Evolutionary conservation across 768 basidiomycete species (phyloP), one percentile per base, ranked within the genome.

Genomic region (Rhodotorula graminis): DNA sequence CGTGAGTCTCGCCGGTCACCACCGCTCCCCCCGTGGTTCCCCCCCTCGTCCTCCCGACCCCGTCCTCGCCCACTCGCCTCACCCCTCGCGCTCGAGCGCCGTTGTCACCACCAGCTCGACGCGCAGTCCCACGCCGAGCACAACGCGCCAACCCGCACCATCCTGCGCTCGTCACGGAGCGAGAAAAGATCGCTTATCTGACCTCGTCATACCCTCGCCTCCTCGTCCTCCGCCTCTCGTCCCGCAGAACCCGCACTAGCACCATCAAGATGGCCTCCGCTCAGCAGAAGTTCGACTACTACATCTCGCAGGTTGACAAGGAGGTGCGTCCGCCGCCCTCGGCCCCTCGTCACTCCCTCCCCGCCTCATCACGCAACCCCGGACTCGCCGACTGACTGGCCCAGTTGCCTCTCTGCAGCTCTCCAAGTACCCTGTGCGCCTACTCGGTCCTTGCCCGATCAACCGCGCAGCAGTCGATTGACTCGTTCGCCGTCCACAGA

Each of bases 231-330:
- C 16, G 21, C 1, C 10, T 42, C 37, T 60, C 50, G 23, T 27
- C 25, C 25, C 40, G 14, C 25, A 5, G 37, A 14, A 21, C 3
- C 10, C 2, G 14, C 49, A 47, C 50, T 10, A 63, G 19, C 55
- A 49, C 6, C 42, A 33, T 44, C 27, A 55, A 33, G n/a, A 74
- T 74, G 73, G 72, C 72, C 49, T 64, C 70, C 66, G 92, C 87
- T 37, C 88, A 90, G 83, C 88, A 87, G 81, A 90, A 89, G 85
- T 90, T 88, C 73, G 84, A 85, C 77, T 87, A 89, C 83, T 92
- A 96, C 81, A 82, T 92, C 79, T 83, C 81, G 82, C 90, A 94
- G 85, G 89, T 98, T 80, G 95, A 98, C 85, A 96, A 96, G 82
- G 94, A 98, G 90, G 94, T 93, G 57, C 52, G 87, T 83, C 18